Conservation (phyloP, 441 rosid genomes). For the Arabidopsis hybrid region DNA sequence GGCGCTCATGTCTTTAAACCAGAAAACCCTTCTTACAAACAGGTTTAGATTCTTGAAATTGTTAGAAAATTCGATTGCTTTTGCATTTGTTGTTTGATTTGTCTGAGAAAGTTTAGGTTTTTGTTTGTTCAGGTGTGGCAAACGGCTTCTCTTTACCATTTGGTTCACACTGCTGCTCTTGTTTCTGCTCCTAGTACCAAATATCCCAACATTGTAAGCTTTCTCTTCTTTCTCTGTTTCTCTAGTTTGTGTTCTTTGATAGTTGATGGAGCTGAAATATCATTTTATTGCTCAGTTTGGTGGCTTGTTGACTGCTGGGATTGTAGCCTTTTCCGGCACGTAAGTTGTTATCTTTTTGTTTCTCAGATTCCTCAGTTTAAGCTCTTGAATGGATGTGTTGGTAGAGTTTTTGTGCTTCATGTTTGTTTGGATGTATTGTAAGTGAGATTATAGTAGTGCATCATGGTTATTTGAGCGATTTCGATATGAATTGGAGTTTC, state of each 20-base stretch:
- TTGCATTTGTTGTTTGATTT: background rate
- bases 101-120: background rate
- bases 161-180: constrained; percentile 93
- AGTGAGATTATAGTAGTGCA: background rate
- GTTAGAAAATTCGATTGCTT: background rate
- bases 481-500: constrained; percentile 10
- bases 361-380: background rate
- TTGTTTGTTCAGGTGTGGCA: constrained; percentile 77
- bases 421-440: constrained; percentile 10
- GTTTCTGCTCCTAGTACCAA: constrained; percentile 81
- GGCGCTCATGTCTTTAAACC: constrained; percentile 91
- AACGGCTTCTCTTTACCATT: constrained; percentile 89
- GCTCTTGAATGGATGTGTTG: constrained; percentile 12
- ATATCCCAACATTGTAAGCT: constrained; percentile 70
- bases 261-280: constrained; percentile 22
- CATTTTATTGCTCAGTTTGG: constrained; percentile 67
- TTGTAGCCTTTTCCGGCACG: constrained; percentile 86
- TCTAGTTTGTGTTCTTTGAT: background rate
- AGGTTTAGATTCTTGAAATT: constrained; percentile 51
- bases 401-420: background rate
- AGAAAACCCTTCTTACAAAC: constrained; percentile 73
- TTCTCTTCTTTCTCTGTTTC: constrained; percentile 14
- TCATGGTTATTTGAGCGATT: constrained; percentile 2
- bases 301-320: constrained; percentile 86
- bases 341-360: constrained; percentile 53